Evolutionary conservation across 805 yeast genomes (phyloP).

Genomic region (Scheffersomyces coipomensis): DNA sequence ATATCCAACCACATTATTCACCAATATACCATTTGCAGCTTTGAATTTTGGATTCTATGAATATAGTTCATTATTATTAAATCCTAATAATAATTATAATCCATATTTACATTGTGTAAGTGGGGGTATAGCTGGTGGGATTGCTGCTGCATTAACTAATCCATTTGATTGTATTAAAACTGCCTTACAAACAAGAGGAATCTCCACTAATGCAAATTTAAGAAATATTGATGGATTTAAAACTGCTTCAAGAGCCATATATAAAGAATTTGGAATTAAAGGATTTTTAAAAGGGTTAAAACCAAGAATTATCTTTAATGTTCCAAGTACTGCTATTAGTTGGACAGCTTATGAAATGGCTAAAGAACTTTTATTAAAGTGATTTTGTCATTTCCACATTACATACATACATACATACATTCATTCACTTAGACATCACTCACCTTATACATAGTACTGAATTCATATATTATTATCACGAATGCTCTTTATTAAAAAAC

Average conservation of each 20-base stretch:
- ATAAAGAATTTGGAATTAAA: constrained; percentile 52
- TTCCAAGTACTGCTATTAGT: constrained; percentile 94
- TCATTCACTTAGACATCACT: too few species aligned
- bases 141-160: constrained; percentile 92
- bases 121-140: constrained; percentile 93
- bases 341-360: constrained; percentile 99
- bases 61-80: constrained; percentile 69
- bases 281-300: constrained; percentile 84
- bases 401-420: too few species aligned
- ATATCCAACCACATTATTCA: constrained; percentile 88
- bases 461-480: too few species aligned
- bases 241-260: constrained; percentile 70
- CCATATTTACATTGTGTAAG: constrained; percentile 89
- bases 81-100: constrained; percentile 77
- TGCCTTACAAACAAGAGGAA: constrained; percentile 78
- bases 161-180: constrained; percentile 95
- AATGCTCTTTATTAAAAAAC: too few species aligned
- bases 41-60: constrained; percentile 92
- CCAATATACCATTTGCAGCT: constrained; percentile 94
- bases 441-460: too few species aligned
- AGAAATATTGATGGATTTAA: constrained; percentile 62
- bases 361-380: constrained; percentile 55
- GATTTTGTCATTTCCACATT: too few species aligned
- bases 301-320: constrained; percentile 89
- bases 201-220: constrained; percentile 45